Evolutionary conservation across 768 basidiomycete species (phyloP), one percentile per base, ranked within the genome.

Genomic region (Russula emetica): DNA sequence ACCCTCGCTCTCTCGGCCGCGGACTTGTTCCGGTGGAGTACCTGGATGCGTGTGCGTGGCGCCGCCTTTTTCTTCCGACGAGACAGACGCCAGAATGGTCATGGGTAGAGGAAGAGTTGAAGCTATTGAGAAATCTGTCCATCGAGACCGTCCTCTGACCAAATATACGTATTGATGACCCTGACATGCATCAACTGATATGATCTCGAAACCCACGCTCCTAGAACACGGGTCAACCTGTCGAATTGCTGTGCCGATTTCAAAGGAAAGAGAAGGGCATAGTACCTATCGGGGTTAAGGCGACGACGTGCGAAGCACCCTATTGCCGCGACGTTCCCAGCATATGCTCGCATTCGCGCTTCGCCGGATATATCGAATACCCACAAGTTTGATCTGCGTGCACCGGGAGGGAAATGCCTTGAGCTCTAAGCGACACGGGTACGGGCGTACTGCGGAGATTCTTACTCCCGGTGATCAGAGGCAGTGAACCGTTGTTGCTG

Each of bases 391-490:
- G 13, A 55, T 36, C 20, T n/a, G 28, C 36, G 45, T 38, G 22
- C 60, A 34, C 26, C 16, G 34, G 32, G 60, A 34, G 24, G 51
- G 40, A 16, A 45, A 42, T 1, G 44, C 18, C 38, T 40, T 40
- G 38, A 24, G 11, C 22, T 36, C 22, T 36, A 36, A 20, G 44
- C 24, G 18, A 47, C 42, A 24, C 20, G 20, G 16, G 26, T 40
- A 24, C 18, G 54, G 40, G 40, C 18, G 26, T 55, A 42, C 8
- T n/a, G 55, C 55, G 40, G 55, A 28, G 28, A 28, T 40, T 10
- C 55, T 6, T 26, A 47, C 9, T 30, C 13, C 24, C 55, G 47
- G 42, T 38, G 47, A 56, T 56, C 61, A 38, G 54, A 56, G 45
- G 47, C 0, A 22, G 49, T 30, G 24, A 49, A 57, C 56, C 38